Conservation (phyloP, 2,329 filamentous ascomycete species). For the Ambrosiella cleistominuta region DNA sequence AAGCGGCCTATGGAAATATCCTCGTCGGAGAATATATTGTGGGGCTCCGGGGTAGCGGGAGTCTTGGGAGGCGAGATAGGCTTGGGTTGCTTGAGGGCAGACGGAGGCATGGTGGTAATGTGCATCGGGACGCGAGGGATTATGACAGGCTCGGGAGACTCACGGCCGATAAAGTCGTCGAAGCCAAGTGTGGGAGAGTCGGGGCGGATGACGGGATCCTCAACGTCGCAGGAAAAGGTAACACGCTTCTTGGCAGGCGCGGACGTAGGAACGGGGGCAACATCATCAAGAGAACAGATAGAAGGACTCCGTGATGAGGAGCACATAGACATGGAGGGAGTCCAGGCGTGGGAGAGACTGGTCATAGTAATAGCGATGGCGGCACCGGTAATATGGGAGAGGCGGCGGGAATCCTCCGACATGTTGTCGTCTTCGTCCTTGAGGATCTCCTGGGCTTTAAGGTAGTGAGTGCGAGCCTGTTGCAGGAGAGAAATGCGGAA, state of each 20-base stretch:
- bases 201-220: conserved; percentile 34
- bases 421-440: conserved; percentile 28
- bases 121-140: conserved; percentile 11
- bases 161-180: conserved; percentile 23
- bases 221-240: conserved; percentile 21
- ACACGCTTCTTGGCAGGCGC: conserved; percentile 22
- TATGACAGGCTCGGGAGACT: conserved; percentile 13
- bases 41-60: background rate
- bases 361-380: conserved; percentile 29
- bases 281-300: conserved; percentile 23
- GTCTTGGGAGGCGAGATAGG: conserved; percentile 4
- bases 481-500: conserved; percentile 31
- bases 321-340: conserved; percentile 23
- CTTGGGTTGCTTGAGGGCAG: conserved; percentile 12
- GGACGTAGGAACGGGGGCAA: conserved; percentile 11
- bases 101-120: conserved; percentile 12
- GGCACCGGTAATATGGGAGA: conserved; percentile 21
- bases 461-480: conserved; percentile 35
- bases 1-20: conserved; percentile 30
- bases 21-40: conserved; percentile 22
- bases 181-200: conserved; percentile 44
- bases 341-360: conserved; percentile 28
- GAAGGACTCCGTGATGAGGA: conserved; percentile 33
- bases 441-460: conserved; percentile 30
- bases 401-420: conserved; percentile 23